Evolutionary conservation across 805 yeast genomes (phyloP).

Genomic region (Myxozyma lipomycoides): DNA sequence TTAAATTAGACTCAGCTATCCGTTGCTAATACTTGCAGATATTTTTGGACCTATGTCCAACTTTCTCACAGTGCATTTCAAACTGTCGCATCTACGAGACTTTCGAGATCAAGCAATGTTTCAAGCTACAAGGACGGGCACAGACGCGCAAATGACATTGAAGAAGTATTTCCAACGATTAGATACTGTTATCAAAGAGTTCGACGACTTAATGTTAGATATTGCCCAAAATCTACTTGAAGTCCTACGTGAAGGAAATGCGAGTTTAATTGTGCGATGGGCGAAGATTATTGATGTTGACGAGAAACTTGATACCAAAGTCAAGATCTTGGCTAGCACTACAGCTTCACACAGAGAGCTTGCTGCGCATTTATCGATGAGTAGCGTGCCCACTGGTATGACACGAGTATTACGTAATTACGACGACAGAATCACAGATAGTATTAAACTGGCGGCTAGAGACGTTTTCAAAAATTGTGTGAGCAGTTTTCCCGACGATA

Average conservation of each 20-base stretch:
- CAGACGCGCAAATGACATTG: slow-evolving; percentile 61
- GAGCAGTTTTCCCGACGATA: slow-evolving; percentile 47
- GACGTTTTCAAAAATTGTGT: slow-evolving; percentile 67
- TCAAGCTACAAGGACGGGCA: slow-evolving; percentile 47
- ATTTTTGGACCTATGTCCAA: slow-evolving; percentile 43
- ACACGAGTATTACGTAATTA: slow-evolving; percentile 18
- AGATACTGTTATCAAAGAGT: slow-evolving; percentile 49
- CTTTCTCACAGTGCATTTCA: slow-evolving; percentile 64
- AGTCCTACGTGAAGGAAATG: slow-evolving; percentile 63
- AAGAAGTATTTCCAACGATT: slow-evolving; percentile 51
- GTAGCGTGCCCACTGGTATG: neutral
- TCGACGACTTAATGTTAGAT: slow-evolving; percentile 59
- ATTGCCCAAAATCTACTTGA: slow-evolving; percentile 70
- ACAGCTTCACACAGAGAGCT: slow-evolving; percentile 13
- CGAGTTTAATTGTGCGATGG: slow-evolving; percentile 61
- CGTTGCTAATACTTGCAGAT: slow-evolving; percentile 2
- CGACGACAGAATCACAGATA: slow-evolving; percentile 20
- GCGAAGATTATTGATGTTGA: slow-evolving; percentile 79
- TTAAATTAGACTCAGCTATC: neutral
- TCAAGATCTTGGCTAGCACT: slow-evolving; percentile 28
- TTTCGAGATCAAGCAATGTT: slow-evolving; percentile 67
- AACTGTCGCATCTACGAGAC: slow-evolving; percentile 67
- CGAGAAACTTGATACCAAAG: slow-evolving; percentile 68
- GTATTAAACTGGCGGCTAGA: slow-evolving; percentile 43
- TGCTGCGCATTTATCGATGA: slow-evolving; percentile 14